Percentiles rank a stretch among this genome's conserved stretches.
Evolutionary conservation across 441 rosid genomes (phyloP).

Genomic region (Jatropha podagrica): DNA sequence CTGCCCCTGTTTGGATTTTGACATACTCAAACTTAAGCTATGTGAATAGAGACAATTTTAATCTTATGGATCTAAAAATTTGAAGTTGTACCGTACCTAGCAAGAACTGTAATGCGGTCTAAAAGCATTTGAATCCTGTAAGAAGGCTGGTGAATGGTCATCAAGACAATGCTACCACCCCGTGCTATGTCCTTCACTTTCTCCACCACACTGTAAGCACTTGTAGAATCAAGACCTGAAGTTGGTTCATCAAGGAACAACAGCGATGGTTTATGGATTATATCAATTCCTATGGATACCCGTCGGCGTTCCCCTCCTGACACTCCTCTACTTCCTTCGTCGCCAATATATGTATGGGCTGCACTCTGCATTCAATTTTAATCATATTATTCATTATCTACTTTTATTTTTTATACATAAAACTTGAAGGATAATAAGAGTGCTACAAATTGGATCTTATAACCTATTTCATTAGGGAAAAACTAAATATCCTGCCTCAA

Average conservation of each 20-base stretch:
- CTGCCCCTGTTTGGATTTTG: constrained; percentile 48
- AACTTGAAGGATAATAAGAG: too few relatives aligned
- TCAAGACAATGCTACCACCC: constrained; percentile 72
- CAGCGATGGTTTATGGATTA: constrained; percentile 74
- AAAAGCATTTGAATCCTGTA: constrained; percentile 64
- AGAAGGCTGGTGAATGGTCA: constrained; percentile 93
- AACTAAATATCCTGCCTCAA: too few relatives aligned
- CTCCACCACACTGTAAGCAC: constrained; percentile 78
- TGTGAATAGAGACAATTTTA: background rate
- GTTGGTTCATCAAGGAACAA: constrained; percentile 89
- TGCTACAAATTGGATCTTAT: too few relatives aligned
- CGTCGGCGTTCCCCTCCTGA: constrained; percentile 82
- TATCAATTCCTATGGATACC: constrained; percentile 78
- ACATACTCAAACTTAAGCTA: background rate
- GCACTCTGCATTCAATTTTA: constrained; percentile 38
- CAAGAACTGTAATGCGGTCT: constrained; percentile 65
- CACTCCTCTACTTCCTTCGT: constrained; percentile 81
- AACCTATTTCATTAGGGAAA: too few relatives aligned
- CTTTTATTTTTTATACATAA: too few relatives aligned
- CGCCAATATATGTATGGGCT: constrained; percentile 62
- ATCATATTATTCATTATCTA: background rate
- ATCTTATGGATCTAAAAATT: background rate
- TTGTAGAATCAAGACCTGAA: constrained; percentile 80
- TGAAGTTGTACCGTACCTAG: constrained; percentile 40
- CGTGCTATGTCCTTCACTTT: constrained; percentile 71